A percentile compares a stretch with the other conserved stretches of the same genome.
Evolutionary conservation across 1,139 yeast species (phyloP).

Genomic region (Pichia terricola): DNA sequence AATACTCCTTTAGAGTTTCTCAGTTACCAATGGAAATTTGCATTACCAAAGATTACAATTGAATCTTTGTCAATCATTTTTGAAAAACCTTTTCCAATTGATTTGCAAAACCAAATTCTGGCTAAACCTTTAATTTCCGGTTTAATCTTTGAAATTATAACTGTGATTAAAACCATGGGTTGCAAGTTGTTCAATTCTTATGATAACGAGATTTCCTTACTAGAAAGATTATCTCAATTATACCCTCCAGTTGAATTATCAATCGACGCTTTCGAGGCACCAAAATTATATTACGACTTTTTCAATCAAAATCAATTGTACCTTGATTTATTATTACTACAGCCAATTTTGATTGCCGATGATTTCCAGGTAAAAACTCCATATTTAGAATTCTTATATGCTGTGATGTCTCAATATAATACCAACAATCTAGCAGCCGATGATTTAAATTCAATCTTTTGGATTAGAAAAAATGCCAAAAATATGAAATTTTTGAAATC

Average conservation of each 20-base stretch:
- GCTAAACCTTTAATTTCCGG: slow-evolving; percentile 84
- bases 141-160: slow-evolving; percentile 60
- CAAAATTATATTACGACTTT: slow-evolving; percentile 52
- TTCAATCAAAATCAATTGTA: slow-evolving; percentile 46
- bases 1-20: slow-evolving; percentile 49
- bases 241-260: slow-evolving; percentile 30
- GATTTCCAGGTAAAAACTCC: slow-evolving; percentile 82
- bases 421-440: slow-evolving; percentile 31
- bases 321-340: slow-evolving; percentile 66
- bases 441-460: slow-evolving; percentile 20
- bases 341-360: slow-evolving; percentile 81
- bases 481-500: slow-evolving; percentile 27
- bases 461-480: slow-evolving; percentile 32
- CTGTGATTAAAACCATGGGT: slow-evolving; percentile 71
- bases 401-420: slow-evolving; percentile 61
- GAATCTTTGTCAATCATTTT: slow-evolving; percentile 67
- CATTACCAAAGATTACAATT: slow-evolving; percentile 68
- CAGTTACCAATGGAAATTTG: slow-evolving; percentile 77
- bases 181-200: slow-evolving; percentile 58
- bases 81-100: slow-evolving; percentile 56
- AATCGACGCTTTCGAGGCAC: slow-evolving; percentile 34
- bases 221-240: slow-evolving; percentile 42
- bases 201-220: slow-evolving; percentile 52
- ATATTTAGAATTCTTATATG: slow-evolving; percentile 77
- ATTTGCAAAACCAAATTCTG: slow-evolving; percentile 54